Base-by-base conservation (phyloP, 1,139 yeast genomes). In the Ashbya aceris region DNA sequence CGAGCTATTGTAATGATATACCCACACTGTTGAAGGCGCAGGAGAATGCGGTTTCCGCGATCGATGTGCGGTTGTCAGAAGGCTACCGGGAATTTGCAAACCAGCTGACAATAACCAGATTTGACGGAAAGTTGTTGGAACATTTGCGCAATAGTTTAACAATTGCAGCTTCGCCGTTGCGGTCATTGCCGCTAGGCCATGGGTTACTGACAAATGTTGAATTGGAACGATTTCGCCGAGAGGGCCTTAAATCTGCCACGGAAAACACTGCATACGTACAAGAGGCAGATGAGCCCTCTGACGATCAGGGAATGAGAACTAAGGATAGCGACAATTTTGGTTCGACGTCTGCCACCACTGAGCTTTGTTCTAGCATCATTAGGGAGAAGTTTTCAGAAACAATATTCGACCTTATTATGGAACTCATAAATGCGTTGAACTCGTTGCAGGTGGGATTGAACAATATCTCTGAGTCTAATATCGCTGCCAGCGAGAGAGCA, bases 21-120 rank as follows among this genome's bases (percentile, higher is more conserved):
- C 51, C 53, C 8, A 40, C 54, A 30, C 42, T 49, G n/a, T 30
- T 49, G 6, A 10, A 31, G 2, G 40, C 52, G 10, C 63, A 61
- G 40, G 58, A 59, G 30, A 41, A 49, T 2, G 59, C 71, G 54
- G 62, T 65, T 4, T 48, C 53, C 7, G 49, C 55, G 5, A 53
- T 69, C 2, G 58, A 53, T 40, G 51, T 68, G 2, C 53, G 50
- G 5, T 52, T 71, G 4, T 63, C 75, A 0, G 68, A 68, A 39
- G 59, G 61, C 6, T 68, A 64, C 42, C 61, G 76, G 46, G 76
- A 71, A 47, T 67, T 66, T 48, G 53, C 66, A 12, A 69, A 68
- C 49, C 73, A 70, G 41, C 41, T 66, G 11, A 61, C 69, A 9
- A 36, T 72, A 4, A 60, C 71, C 1, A 56, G 59, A 2, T 58